Evolutionary conservation across 352 stramenopile genomes (phyloP).

Genomic region (Pythium rishiriense): DNA sequence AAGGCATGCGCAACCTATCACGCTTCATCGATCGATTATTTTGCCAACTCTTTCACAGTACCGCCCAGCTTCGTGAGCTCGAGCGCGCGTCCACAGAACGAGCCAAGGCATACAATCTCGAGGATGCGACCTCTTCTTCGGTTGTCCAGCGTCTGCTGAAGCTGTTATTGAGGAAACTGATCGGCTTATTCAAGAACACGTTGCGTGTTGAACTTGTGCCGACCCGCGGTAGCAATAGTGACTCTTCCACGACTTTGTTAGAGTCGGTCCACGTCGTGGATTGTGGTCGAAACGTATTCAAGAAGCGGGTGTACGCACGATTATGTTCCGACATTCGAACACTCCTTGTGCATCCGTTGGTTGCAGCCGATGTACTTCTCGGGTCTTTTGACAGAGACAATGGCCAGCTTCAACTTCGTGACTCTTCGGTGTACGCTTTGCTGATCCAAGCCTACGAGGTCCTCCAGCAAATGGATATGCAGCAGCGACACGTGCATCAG

Average conservation of each 20-base stretch:
- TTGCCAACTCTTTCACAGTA: conserved; percentile 85
- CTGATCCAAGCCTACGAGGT: conserved; percentile 61
- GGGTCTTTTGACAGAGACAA: conserved; percentile 41
- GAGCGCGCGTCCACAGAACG: conserved; percentile 43
- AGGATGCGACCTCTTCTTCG: conserved; percentile 11
- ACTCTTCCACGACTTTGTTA: neutral
- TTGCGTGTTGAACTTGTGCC: conserved; percentile 58
- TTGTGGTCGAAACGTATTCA: conserved; percentile 68
- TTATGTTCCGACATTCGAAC: conserved; percentile 82
- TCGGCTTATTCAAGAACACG: conserved; percentile 59
- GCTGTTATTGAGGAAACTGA: conserved; percentile 67
- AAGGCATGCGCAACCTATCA: conserved; percentile 73
- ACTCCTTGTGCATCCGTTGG: conserved; percentile 64
- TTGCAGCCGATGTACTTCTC: conserved; percentile 60
- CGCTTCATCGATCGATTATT: conserved; percentile 84
- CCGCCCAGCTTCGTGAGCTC: conserved; percentile 68
- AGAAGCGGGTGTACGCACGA: conserved; percentile 75
- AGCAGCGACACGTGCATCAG: conserved; percentile 58
- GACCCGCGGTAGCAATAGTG: conserved; percentile 23
- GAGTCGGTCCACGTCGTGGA: conserved; percentile 60
- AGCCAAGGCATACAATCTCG: conserved; percentile 8
- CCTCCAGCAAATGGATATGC: conserved; percentile 83
- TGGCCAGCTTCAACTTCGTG: conserved; percentile 1
- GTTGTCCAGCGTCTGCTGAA: conserved; percentile 68
- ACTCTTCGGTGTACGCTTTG: conserved; percentile 48